Conservation (phyloP, 1,139 yeast genomes). For the Pichia sp. region DNA sequence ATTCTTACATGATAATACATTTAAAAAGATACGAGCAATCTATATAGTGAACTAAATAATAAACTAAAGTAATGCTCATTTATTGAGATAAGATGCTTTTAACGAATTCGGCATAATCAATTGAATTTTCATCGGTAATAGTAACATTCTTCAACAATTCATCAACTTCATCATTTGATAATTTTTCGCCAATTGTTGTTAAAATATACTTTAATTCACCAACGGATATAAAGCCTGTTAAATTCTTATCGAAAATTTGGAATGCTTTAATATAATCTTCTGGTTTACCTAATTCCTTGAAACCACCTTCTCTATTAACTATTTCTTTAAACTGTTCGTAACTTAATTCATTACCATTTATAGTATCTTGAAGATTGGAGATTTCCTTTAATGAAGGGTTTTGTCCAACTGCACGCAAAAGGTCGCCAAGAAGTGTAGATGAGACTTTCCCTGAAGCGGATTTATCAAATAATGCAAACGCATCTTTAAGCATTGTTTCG, state of each 20-base stretch:
- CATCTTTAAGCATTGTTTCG: conserved; percentile 65
- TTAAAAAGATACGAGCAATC: neutral
- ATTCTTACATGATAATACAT: conserved; percentile 34
- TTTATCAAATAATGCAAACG: conserved; percentile 94
- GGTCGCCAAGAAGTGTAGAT: conserved; percentile 83
- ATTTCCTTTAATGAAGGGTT: conserved; percentile 94
- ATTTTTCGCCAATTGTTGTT: conserved; percentile 90
- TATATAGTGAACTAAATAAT: neutral
- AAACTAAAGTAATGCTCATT: neutral
- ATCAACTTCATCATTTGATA: conserved; percentile 85
- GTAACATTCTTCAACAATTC: conserved; percentile 93
- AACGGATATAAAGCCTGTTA: conserved; percentile 92
- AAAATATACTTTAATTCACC: conserved; percentile 93
- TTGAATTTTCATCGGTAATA: conserved; percentile 88
- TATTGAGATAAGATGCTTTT: conserved; percentile 87
- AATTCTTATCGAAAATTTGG: conserved; percentile 95
- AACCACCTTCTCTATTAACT: conserved; percentile 83
- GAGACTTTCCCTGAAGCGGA: conserved; percentile 93
- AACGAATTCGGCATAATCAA: conserved; percentile 91
- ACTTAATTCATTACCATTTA: conserved; percentile 42
- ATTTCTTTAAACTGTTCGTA: conserved; percentile 73
- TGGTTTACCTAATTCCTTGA: conserved; percentile 84
- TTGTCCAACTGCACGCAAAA: conserved; percentile 94
- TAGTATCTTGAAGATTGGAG: conserved; percentile 50
- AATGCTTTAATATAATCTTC: conserved; percentile 96